Evolutionary conservation across 2,329 filamentous ascomycete species (phyloP), one percentile per base, ranked within the genome.

Genomic region (Penicillium sp.): DNA sequence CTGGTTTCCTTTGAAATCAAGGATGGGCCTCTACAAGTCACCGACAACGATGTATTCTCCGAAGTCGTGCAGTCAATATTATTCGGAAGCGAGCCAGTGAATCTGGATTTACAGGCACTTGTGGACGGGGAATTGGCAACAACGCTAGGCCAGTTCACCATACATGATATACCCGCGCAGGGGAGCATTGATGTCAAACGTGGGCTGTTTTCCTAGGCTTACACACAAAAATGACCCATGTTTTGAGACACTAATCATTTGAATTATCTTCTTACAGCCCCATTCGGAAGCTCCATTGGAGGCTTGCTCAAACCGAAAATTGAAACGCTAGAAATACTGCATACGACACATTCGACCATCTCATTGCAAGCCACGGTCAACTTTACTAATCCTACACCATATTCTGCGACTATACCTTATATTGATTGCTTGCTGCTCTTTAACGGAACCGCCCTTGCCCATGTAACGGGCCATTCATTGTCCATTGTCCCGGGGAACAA

Each of bases 131-230:
- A 89, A 66, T 83, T 97, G 52, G 80, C 85, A 58, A 97, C 92
- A 28, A 86, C 88, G 24, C 79, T 99, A 61, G 94, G 94, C 49
- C 79, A 87, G 64, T 83, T 97, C 67, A 82, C 88, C 54, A 78
- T 97, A 66, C 90, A 90, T 72, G 85, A 88, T 63, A 88, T 99
- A 66, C 93, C 93, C 48, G 91, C 71, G 45, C 82, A 91, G 78
- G 92, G 94, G 65, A 83, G 87, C 67, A 86, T 99, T 68, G 89
- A 89, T 74, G 84, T 97, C 78, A 95, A 96, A 83, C 89, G 91
- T 96, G 87, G 85, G 92, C 90, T 66, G 59, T 63, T 61, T n/a
- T 58, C 40, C 55, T 62, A 63, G 60, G 63, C 62, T 59, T 61
- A 60, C 45, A 21, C 46, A 47, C 16, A 23, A 30, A 46, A 6